phyloP scores from a whole-genome alignment of 305 asterid genomes.

The Rubia tinctorum region DNA sequence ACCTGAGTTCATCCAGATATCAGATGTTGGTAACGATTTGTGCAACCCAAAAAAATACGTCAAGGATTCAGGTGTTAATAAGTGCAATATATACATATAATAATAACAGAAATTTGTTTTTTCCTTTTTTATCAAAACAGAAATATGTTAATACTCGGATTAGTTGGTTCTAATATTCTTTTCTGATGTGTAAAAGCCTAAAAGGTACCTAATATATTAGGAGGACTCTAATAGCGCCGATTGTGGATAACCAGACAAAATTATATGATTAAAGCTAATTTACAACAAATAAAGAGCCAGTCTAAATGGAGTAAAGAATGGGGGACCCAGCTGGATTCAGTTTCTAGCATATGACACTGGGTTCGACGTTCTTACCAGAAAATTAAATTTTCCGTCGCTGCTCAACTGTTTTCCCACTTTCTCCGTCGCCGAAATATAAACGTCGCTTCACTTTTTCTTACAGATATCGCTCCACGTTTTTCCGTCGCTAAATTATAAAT shows the following conservation, averaged over 20 bases:
- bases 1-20: neutral
- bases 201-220: neutral
- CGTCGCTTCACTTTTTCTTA: no score
- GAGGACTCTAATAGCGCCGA: neutral
- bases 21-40: neutral
- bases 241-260: neutral
- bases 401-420: no score
- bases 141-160: neutral
- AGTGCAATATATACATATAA: neutral
- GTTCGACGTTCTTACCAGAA: constrained; percentile 8
- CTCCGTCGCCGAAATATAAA: no score
- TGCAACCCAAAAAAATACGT: neutral
- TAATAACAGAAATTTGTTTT: neutral
- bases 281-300: neutral
- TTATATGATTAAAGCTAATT: no score
- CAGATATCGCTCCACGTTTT: no score
- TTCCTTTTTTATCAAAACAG: no score
- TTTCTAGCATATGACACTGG: no score
- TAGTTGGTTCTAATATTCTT: neutral
- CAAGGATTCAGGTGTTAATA: no score
- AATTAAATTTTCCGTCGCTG: neutral
- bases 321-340: neutral
- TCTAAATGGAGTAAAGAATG: neutral
- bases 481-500: no score
- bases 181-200: neutral